phyloP scores from a whole-genome alignment of 2,329 filamentous ascomycete species.

The Clarireedia monteithiana region DNA sequence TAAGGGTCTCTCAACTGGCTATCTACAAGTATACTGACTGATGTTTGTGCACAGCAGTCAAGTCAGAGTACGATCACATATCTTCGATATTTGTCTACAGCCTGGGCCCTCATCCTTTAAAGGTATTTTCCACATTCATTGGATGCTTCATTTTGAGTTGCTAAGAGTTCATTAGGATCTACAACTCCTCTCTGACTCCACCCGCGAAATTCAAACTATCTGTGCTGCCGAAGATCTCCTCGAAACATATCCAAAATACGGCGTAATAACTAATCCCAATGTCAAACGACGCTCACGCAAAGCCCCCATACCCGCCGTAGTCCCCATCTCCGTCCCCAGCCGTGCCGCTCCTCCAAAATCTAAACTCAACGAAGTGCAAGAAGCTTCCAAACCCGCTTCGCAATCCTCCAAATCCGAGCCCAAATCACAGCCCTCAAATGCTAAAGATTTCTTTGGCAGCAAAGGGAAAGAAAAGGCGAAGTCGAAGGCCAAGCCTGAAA shows the following conservation, averaged over 20 bases:
- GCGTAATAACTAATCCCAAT: conserved; percentile 66
- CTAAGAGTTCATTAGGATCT: conserved; percentile 40
- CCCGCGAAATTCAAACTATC: conserved; percentile 51
- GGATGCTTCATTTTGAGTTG: background rate
- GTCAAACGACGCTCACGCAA: conserved; percentile 41
- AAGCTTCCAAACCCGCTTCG: conserved; percentile 10
- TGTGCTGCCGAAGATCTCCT: conserved; percentile 51
- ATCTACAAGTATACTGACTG: conserved; percentile 9
- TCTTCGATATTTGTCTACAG: conserved; percentile 83
- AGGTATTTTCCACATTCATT: conserved; percentile 35
- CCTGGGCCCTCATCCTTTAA: conserved; percentile 61
- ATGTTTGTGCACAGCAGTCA: conserved; percentile 44
- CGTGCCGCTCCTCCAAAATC: conserved; percentile 11
- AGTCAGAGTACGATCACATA: conserved; percentile 63
- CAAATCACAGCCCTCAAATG: conserved; percentile 23
- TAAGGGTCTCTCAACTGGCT: conserved; percentile 34
- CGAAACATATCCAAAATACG: conserved; percentile 54
- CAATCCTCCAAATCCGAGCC: conserved; percentile 10
- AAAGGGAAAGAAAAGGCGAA: conserved; percentile 29
- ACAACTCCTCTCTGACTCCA: conserved; percentile 62
- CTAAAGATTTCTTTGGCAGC: conserved; percentile 30
- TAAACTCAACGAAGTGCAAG: conserved; percentile 9
- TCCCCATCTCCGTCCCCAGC: conserved; percentile 12
- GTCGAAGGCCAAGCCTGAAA: background rate
- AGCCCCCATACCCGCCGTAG: conserved; percentile 21